Evolutionary conservation across 2,329 filamentous ascomycete species (phyloP).

Genomic region (Trichoderma aggressivum): DNA sequence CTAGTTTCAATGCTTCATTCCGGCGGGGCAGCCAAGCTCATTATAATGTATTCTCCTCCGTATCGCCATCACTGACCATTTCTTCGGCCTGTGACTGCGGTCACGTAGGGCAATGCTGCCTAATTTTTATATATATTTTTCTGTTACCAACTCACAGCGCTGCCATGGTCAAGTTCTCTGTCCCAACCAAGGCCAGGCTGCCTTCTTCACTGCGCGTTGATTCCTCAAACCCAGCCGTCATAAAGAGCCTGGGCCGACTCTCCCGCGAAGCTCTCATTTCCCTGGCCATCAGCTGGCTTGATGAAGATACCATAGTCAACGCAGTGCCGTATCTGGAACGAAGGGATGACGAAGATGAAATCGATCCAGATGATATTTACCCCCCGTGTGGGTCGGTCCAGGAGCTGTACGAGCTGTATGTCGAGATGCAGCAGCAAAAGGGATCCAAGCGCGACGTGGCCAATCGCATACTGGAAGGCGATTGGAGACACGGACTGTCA

Average conservation of each 20-base stretch:
- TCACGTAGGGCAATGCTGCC: slow-evolving; percentile 15
- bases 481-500: slow-evolving; percentile 63
- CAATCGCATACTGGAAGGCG: slow-evolving; percentile 62
- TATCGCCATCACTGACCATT: neutral
- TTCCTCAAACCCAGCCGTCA: slow-evolving; percentile 59
- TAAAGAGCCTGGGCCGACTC: slow-evolving; percentile 65
- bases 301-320: slow-evolving; percentile 61
- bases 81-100: neutral
- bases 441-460: slow-evolving; percentile 62
- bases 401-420: slow-evolving; percentile 64
- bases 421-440: slow-evolving; percentile 55
- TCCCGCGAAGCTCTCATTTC: slow-evolving; percentile 69
- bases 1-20: neutral
- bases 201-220: slow-evolving; percentile 68
- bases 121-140: neutral
- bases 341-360: slow-evolving; percentile 32
- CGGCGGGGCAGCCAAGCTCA: neutral
- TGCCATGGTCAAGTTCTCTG: slow-evolving; percentile 55
- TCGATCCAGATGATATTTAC: slow-evolving; percentile 64
- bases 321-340: slow-evolving; percentile 35
- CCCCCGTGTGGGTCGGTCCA: slow-evolving; percentile 62
- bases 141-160: neutral
- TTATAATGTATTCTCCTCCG: neutral
- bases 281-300: slow-evolving; percentile 74
- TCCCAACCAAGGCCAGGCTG: slow-evolving; percentile 69